Percentiles rank a stretch among this genome's conserved stretches.
These are phyloP conservation scores for Flaveria trinervia DNA, from an alignment of 129 eudicot genomes.

Conservation along the genomic window DNA sequence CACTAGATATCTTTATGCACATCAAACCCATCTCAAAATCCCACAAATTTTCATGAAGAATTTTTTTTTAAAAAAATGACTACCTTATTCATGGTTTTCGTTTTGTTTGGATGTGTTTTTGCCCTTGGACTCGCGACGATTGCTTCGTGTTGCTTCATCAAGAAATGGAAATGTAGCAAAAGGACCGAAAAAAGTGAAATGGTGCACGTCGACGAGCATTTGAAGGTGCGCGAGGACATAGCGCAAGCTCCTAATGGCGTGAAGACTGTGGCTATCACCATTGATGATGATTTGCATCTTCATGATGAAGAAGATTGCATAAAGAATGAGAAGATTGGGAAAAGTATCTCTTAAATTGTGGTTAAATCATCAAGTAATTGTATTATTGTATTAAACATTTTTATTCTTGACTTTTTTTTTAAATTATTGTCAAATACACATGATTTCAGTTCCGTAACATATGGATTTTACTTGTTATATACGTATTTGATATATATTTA, in stretches of 20 bases:
- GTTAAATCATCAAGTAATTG: too few relatives aligned
- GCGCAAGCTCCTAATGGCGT: slow-evolving; percentile 58
- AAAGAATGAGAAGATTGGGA: slow-evolving; percentile 50
- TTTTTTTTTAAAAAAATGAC: too few relatives aligned
- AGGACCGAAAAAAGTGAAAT: slow-evolving; percentile 36
- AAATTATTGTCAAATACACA: too few relatives aligned
- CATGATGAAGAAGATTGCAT: slow-evolving; percentile 44
- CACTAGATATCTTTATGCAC: slow-evolving; percentile 12
- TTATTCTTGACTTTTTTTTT: too few relatives aligned
- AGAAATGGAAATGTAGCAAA: slow-evolving; percentile 53
- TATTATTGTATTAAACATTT: too few relatives aligned
- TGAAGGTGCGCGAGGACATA: slow-evolving; percentile 48
- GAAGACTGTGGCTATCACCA: slow-evolving; percentile 47
- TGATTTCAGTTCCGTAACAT: too few relatives aligned
- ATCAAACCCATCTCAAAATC: slow-evolving; percentile 29
- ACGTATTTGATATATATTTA: too few relatives aligned
- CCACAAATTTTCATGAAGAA: not conserved
- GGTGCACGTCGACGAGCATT: slow-evolving; percentile 47
- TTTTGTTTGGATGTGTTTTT: slow-evolving; percentile 56
- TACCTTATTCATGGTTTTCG: too few relatives aligned
- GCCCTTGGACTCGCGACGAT: slow-evolving; percentile 44
- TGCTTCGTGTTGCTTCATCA: slow-evolving; percentile 57
- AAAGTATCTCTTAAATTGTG: not conserved
- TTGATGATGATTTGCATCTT: slow-evolving; percentile 71
- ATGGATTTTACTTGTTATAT: too few relatives aligned